Evolutionary conservation across 2,329 filamentous ascomycete species (phyloP).

Genomic region (Cladophialophora bantiana): DNA sequence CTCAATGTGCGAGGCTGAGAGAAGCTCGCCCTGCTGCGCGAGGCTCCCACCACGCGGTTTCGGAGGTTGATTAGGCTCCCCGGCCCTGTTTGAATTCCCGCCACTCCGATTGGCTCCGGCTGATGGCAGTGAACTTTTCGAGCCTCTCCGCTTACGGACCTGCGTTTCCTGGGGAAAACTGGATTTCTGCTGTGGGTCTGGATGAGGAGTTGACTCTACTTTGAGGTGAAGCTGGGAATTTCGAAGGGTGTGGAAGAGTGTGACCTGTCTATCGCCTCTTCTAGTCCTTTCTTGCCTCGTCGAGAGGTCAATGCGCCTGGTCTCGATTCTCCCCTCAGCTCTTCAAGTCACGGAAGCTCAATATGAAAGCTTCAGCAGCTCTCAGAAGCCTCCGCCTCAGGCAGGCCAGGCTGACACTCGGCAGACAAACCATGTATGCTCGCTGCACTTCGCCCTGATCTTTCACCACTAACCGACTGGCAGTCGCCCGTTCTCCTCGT

Average conservation of each 20-base stretch:
- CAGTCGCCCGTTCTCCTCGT: conserved; percentile 33
- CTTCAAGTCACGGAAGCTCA: conserved; percentile 10
- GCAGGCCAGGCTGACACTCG: conserved; percentile 26
- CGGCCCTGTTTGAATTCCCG: conserved; percentile 12
- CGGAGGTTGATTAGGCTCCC: conserved; percentile 23
- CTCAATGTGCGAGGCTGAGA: not conserved
- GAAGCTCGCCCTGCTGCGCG: not conserved
- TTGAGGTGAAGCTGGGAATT: conserved; percentile 4
- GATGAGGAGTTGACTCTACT: not conserved
- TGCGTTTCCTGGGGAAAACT: conserved; percentile 13
- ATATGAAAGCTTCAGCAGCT: conserved; percentile 32
- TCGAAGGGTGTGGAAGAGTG: not conserved
- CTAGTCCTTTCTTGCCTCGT: not conserved
- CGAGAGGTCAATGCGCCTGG: not conserved
- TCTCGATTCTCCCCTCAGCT: not conserved
- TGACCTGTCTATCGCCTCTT: not conserved
- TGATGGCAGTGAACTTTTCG: not conserved
- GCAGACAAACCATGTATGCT: conserved; percentile 22
- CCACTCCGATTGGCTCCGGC: conserved; percentile 27
- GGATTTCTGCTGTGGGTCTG: conserved; percentile 1
- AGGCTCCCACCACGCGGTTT: not conserved
- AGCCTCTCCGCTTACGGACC: conserved; percentile 3
- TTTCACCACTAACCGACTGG: not conserved
- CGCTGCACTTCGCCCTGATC: not conserved
- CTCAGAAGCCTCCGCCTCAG: conserved; percentile 34